Evolutionary conservation across 2,329 filamentous ascomycete species (phyloP).

Genomic region (Plectosphaerella sp.): DNA sequence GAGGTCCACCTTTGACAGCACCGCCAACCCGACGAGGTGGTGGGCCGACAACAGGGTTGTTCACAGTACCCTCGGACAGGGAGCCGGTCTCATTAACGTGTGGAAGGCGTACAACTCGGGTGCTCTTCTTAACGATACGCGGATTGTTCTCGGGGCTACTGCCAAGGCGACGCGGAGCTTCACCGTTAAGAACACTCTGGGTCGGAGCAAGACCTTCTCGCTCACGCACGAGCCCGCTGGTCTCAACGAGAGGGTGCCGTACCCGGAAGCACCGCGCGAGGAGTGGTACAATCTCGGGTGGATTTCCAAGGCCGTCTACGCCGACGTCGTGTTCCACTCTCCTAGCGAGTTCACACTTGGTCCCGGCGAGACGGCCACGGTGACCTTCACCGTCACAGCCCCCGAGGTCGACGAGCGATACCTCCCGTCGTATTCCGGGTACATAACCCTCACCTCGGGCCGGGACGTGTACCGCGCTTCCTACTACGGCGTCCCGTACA

Average conservation of each 20-base stretch:
- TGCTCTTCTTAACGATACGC: slow-evolving; percentile 28
- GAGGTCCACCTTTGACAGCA: slow-evolving; percentile 21
- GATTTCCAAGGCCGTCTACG: slow-evolving; percentile 5
- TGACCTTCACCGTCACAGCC: slow-evolving; percentile 21
- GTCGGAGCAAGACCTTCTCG: slow-evolving; percentile 28
- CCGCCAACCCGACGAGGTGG: slow-evolving; percentile 18
- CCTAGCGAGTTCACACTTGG: slow-evolving; percentile 18
- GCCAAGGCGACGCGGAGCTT: slow-evolving; percentile 32
- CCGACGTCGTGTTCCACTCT: slow-evolving; percentile 5
- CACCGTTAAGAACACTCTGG: slow-evolving; percentile 33
- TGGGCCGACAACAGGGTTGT: slow-evolving; percentile 22
- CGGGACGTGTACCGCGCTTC: no score
- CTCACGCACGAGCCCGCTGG: slow-evolving; percentile 20
- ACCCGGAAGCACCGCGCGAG: no score
- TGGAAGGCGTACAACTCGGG: slow-evolving; percentile 32
- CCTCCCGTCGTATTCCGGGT: slow-evolving; percentile 38
- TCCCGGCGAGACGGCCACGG: slow-evolving; percentile 17
- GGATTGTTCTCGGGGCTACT: slow-evolving; percentile 40
- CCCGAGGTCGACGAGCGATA: slow-evolving; percentile 21
- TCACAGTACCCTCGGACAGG: slow-evolving; percentile 26
- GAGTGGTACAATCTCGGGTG: slow-evolving; percentile 1
- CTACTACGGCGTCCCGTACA: no score
- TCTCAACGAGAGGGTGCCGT: no score
- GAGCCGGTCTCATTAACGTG: slow-evolving; percentile 36
- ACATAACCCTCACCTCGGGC: slow-evolving; percentile 27